Evolutionary conservation across 257 asterid species (phyloP).

Genomic region (Plectranthus barbatus): DNA sequence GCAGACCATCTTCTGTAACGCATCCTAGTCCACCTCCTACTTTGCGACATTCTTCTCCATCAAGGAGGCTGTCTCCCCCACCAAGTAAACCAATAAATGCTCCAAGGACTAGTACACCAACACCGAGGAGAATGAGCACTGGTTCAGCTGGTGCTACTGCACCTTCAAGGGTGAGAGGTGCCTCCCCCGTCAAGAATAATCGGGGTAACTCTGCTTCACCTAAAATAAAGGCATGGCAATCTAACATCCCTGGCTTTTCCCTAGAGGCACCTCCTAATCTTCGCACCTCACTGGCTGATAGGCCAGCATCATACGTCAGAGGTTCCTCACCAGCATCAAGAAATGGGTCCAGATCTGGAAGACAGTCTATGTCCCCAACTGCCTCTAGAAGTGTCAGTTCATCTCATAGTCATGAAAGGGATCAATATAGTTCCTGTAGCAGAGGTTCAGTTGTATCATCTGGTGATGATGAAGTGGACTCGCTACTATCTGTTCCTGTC

Average conservation of each 20-base stretch:
- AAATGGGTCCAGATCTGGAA: conserved; percentile 61
- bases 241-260: conserved; percentile 80
- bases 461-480: conserved; percentile 81
- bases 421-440: conserved; percentile 56
- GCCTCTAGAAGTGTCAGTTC: conserved; percentile 80
- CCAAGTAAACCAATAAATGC: conserved; percentile 55
- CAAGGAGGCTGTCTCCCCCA: conserved; percentile 73
- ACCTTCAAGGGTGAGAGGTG: conserved; percentile 56
- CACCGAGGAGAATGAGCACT: conserved; percentile 73
- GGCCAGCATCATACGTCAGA: conserved; percentile 87
- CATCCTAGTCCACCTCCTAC: conserved; percentile 72
- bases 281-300: conserved; percentile 87
- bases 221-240: conserved; percentile 72
- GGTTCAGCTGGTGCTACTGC: conserved; percentile 41
- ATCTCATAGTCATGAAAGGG: conserved; percentile 68
- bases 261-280: conserved; percentile 93
- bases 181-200: conserved; percentile 71
- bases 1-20: conserved; percentile 57
- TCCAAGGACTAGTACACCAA: conserved; percentile 56
- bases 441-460: conserved; percentile 90
- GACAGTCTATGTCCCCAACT: conserved; percentile 92
- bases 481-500: conserved; percentile 51
- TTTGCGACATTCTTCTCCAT: conserved; percentile 41
- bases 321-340: conserved; percentile 97
- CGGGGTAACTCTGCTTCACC: conserved; percentile 87